Evolutionary conservation across 2,329 filamentous ascomycete genomes (phyloP).

Genomic region (Aspergillus ustus): DNA sequence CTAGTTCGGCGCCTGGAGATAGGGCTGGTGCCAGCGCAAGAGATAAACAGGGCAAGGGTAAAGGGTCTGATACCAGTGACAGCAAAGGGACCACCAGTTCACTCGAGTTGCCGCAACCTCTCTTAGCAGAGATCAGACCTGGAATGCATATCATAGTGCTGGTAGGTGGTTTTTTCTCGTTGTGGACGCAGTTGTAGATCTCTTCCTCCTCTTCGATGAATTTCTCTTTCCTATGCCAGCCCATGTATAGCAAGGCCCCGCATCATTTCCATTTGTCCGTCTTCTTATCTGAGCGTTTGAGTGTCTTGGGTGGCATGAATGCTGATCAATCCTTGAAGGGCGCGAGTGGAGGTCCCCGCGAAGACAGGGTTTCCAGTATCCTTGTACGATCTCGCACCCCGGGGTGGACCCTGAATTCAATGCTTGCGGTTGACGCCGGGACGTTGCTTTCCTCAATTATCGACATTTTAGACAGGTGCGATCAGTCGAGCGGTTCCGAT

Average conservation of each 20-base stretch:
- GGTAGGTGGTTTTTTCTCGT: not conserved
- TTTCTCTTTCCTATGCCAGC: not conserved
- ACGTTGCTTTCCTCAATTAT: conserved; percentile 85
- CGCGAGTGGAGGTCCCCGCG: conserved; percentile 83
- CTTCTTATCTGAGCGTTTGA: no score
- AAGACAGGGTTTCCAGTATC: conserved; percentile 88
- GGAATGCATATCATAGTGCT: not conserved
- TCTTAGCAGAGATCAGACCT: not conserved
- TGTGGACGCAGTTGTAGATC: not conserved
- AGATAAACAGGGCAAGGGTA: not conserved
- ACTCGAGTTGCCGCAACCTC: not conserved
- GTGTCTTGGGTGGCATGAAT: no score
- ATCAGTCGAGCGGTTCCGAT: conserved; percentile 30
- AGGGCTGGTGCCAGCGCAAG: not conserved
- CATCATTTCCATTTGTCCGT: not conserved
- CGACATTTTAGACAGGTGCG: conserved; percentile 67
- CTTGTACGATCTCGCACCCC: conserved; percentile 80
- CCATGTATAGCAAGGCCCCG: no score
- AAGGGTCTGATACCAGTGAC: not conserved
- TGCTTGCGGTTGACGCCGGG: conserved; percentile 92
- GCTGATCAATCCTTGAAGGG: conserved; percentile 60
- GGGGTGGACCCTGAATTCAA: conserved; percentile 79
- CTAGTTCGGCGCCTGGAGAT: no score
- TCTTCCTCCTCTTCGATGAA: not conserved
- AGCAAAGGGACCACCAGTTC: not conserved